A percentile compares a stretch with the other conserved stretches of the same genome.
Evolutionary conservation across 2,329 filamentous ascomycete species (phyloP).

Genomic region (Penicillium verrucosum): DNA sequence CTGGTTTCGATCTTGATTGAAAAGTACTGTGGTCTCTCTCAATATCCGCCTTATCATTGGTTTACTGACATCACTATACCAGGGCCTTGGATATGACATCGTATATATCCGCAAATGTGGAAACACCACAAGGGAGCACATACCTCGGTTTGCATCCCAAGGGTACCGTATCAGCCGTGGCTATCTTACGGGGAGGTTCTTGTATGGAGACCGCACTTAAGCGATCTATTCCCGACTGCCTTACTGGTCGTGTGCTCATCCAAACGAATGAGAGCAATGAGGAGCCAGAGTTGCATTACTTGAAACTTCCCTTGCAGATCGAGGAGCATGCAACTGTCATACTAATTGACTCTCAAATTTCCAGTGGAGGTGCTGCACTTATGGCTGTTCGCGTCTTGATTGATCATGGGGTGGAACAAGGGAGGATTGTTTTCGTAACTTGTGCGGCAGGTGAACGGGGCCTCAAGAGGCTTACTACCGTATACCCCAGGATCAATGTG

Average conservation of each 20-base stretch:
- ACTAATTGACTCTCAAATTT: slow-evolving; percentile 90
- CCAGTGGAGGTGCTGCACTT: slow-evolving; percentile 75
- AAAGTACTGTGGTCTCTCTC: slow-evolving; percentile 37
- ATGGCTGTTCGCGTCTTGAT: slow-evolving; percentile 97
- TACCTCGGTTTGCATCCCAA: slow-evolving; percentile 70
- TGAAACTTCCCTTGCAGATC: slow-evolving; percentile 74
- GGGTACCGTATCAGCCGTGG: slow-evolving; percentile 78
- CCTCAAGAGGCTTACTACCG: slow-evolving; percentile 77
- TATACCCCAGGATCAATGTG: slow-evolving; percentile 82
- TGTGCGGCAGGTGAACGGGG: slow-evolving; percentile 85
- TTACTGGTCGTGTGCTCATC: slow-evolving; percentile 83
- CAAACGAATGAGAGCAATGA: slow-evolving; percentile 81
- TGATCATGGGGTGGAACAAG: slow-evolving; percentile 83
- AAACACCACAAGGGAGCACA: slow-evolving; percentile 65
- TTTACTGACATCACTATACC: slow-evolving; percentile 2
- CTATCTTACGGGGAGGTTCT: slow-evolving; percentile 83
- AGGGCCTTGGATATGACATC: slow-evolving; percentile 74
- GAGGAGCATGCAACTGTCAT: slow-evolving; percentile 74
- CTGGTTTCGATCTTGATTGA: slow-evolving; percentile 82
- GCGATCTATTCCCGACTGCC: slow-evolving; percentile 87
- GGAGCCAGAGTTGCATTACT: slow-evolving; percentile 89
- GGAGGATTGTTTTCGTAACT: slow-evolving; percentile 86
- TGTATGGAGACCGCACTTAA: slow-evolving; percentile 84
- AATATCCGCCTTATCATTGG: background rate
- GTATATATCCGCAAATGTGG: slow-evolving; percentile 62